Evolutionary conservation across 495 filamentous ascomycete species (phyloP).

Genomic region (Bryoglossum gracile): DNA sequence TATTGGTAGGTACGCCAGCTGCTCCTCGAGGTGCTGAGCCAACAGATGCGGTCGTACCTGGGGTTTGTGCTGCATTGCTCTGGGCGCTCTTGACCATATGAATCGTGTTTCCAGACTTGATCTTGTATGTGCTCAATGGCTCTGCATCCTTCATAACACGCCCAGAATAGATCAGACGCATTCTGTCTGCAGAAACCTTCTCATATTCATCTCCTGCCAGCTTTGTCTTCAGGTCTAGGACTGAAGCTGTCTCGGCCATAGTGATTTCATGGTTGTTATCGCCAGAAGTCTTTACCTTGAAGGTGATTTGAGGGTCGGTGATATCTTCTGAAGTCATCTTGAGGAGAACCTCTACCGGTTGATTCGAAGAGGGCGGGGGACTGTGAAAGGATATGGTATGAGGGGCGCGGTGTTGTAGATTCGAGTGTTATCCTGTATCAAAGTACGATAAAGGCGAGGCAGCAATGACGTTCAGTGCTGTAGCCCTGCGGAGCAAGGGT

Average conservation of each 20-base stretch:
- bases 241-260: slow-evolving; percentile 65
- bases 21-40: slow-evolving; percentile 46
- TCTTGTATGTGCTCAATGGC: slow-evolving; percentile 77
- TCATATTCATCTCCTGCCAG: slow-evolving; percentile 73
- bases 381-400: no score
- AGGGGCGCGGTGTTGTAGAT: no score
- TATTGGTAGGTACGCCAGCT: slow-evolving; percentile 65
- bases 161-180: slow-evolving; percentile 95
- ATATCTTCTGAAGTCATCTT: slow-evolving; percentile 50
- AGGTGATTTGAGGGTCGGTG: slow-evolving; percentile 64
- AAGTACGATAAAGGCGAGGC: no score
- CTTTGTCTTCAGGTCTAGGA: slow-evolving; percentile 83
- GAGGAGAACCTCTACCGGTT: slow-evolving; percentile 2
- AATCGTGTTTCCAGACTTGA: slow-evolving; percentile 91
- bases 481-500: no score
- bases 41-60: slow-evolving; percentile 35
- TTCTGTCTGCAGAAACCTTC: slow-evolving; percentile 74
- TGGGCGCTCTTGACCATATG: slow-evolving; percentile 93
- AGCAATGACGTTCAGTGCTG: no score
- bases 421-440: no score
- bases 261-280: slow-evolving; percentile 80
- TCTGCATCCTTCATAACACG: slow-evolving; percentile 93
- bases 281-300: slow-evolving; percentile 86
- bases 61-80: slow-evolving; percentile 70
- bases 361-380: neutral